Evolutionary conservation across 208 protist species (phyloP).

Genomic region (Giardia duodenalis): DNA sequence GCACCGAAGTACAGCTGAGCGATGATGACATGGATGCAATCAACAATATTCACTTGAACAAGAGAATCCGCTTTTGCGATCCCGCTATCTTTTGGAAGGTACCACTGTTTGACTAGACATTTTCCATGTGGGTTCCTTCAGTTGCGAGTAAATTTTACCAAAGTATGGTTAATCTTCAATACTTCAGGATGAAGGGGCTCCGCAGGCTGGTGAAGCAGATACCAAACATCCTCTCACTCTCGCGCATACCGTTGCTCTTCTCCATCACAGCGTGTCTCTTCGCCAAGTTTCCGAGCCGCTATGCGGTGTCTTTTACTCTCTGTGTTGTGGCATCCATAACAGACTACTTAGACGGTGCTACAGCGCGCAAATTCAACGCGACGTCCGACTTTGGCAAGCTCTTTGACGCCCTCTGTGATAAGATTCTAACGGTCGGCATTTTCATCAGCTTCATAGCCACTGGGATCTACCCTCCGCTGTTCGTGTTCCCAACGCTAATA

Average conservation of each 20-base stretch:
- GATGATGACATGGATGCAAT: background rate
- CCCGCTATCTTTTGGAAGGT: constrained; percentile 28
- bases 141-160: too few species aligned
- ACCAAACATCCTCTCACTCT: constrained; percentile 26
- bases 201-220: too few species aligned
- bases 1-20: background rate
- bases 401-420: constrained; percentile 32
- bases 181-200: too few species aligned
- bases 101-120: constrained; percentile 16
- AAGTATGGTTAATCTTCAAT: too few species aligned
- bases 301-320: background rate
- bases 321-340: constrained; percentile 9
- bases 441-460: background rate
- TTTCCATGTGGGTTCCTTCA: too few species aligned
- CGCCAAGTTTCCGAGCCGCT: background rate
- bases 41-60: background rate
- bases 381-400: constrained; percentile 23
- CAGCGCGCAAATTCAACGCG: background rate
- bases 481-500: constrained; percentile 5
- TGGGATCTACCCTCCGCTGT: background rate
- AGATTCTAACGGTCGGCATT: constrained; percentile 20
- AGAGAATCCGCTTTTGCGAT: background rate
- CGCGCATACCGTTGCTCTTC: background rate
- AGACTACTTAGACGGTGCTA: constrained; percentile 27
- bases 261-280: background rate